phyloP scores from a whole-genome alignment of 179 eudicot species.

The Spinacia oleracea region DNA sequence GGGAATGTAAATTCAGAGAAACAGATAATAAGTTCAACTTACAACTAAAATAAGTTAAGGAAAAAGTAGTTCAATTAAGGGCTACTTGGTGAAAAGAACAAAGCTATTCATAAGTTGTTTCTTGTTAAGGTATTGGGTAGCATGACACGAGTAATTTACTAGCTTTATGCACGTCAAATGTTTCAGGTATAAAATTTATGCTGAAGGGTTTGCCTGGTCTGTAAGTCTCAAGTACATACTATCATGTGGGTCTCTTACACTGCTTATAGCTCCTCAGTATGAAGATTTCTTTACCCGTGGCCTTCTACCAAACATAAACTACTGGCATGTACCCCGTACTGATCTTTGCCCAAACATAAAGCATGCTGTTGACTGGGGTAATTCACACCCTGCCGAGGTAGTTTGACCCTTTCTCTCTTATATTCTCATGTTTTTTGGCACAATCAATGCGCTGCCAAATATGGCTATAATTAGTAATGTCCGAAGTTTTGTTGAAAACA shows the following conservation, averaged over 20 bases:
- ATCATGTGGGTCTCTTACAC: constrained; percentile 74
- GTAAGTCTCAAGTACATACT: constrained; percentile 91
- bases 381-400: constrained; percentile 55
- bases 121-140: background rate
- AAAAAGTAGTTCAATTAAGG: background rate
- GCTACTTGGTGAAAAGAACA: background rate
- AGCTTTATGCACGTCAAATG: background rate
- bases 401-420: background rate
- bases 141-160: background rate
- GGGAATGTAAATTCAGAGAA: too few species aligned
- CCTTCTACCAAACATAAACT: constrained; percentile 65
- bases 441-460: background rate
- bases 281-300: constrained; percentile 89
- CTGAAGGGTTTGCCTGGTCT: constrained; percentile 97
- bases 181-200: constrained; percentile 88
- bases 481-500: constrained; percentile 21
- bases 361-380: constrained; percentile 80
- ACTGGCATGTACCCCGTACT: constrained; percentile 58
- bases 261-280: constrained; percentile 65
- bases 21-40: background rate
- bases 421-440: background rate
- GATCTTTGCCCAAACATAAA: constrained; percentile 63
- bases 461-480: background rate
- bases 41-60: background rate
- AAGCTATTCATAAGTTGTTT: background rate